Percentiles rank a stretch among this genome's conserved stretches.
phyloP scores from a whole-genome alignment of 2,329 filamentous ascomycete species.

The Epichloe glyceriae region DNA sequence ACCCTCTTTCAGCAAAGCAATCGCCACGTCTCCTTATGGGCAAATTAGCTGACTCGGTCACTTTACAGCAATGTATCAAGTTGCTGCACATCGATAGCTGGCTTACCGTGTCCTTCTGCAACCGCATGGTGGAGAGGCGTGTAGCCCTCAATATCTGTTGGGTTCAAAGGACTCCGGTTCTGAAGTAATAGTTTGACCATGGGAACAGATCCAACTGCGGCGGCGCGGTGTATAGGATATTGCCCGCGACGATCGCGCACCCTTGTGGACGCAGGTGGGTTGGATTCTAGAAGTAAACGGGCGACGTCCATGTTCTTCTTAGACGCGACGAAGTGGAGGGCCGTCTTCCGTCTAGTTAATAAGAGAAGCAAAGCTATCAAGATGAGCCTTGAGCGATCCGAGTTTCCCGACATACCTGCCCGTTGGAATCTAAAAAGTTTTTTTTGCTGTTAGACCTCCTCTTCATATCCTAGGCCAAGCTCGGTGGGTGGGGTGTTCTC shows the following conservation, averaged over 20 bases:
- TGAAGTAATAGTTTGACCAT: slow-evolving; percentile 71
- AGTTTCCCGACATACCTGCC: slow-evolving; percentile 36
- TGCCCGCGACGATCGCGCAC: slow-evolving; percentile 81
- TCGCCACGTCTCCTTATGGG: slow-evolving; percentile 57
- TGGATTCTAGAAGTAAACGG: slow-evolving; percentile 59
- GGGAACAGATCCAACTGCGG: slow-evolving; percentile 77
- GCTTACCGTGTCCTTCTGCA: slow-evolving; percentile 55
- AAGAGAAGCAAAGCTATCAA: not conserved
- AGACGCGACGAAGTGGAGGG: slow-evolving; percentile 80
- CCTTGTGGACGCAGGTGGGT: slow-evolving; percentile 58
- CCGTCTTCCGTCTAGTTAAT: slow-evolving; percentile 43
- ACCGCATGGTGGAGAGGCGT: slow-evolving; percentile 85
- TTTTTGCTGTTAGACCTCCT: not conserved
- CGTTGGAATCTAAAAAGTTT: slow-evolving; percentile 30
- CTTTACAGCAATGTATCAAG: no score
- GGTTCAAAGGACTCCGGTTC: slow-evolving; percentile 67
- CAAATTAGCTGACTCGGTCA: no score
- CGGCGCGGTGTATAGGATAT: slow-evolving; percentile 79
- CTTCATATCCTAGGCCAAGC: not conserved
- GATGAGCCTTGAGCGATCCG: no score
- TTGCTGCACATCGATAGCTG: no score
- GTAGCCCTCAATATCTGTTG: slow-evolving; percentile 68
- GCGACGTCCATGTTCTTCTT: slow-evolving; percentile 79
- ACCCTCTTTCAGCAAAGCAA: slow-evolving; percentile 71
- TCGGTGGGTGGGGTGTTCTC: slow-evolving; percentile 8